phyloP scores from a whole-genome alignment of 108 stramenopile species.

The Cylindrotheca fusiformis region DNA sequence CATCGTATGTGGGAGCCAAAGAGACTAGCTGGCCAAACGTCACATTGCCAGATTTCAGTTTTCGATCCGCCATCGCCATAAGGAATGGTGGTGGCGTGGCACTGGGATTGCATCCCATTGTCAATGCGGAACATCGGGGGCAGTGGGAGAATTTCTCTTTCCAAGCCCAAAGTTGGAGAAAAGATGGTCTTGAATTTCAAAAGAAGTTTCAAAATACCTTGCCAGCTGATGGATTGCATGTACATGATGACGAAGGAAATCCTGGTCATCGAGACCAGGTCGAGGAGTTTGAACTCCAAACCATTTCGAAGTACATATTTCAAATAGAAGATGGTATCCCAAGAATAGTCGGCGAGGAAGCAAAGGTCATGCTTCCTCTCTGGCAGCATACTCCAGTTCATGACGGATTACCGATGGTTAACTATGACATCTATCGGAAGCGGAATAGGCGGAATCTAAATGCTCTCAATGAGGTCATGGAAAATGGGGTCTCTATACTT shows the following conservation, averaged over 20 bases:
- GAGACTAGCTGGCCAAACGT: slow-evolving; percentile 9
- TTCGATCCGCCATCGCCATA: neutral
- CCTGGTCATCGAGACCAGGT: neutral
- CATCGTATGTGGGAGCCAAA: slow-evolving; percentile 5
- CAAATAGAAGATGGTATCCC: neutral
- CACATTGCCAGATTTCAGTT: neutral
- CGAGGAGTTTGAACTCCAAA: neutral
- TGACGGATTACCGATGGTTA: neutral
- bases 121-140: neutral
- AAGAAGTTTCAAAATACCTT: neutral
- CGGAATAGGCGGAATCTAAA: neutral
- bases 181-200: neutral
- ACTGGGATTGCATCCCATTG: neutral
- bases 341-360: neutral
- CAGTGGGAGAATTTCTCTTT: neutral
- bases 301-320: neutral
- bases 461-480: neutral
- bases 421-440: neutral
- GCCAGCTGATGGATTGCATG: neutral
- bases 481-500: neutral
- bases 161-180: neutral
- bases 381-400: neutral
- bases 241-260: neutral
- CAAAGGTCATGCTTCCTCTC: neutral
- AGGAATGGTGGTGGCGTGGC: neutral